phyloP scores from a whole-genome alignment of 495 filamentous ascomycete species.

The Penicillium mononematosum region DNA sequence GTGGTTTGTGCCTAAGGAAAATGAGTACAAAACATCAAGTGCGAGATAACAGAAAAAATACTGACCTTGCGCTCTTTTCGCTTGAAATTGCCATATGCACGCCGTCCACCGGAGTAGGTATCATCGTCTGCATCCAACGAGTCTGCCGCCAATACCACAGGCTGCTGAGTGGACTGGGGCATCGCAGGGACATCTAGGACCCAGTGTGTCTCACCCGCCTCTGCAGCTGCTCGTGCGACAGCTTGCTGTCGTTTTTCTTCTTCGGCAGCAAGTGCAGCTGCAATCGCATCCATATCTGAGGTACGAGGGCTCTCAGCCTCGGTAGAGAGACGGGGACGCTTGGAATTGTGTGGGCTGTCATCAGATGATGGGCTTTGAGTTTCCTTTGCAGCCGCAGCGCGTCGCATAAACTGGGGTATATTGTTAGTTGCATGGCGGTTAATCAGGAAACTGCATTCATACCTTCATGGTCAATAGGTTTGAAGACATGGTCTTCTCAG shows the following conservation, averaged over 20 bases:
- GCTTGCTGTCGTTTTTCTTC: constrained; percentile 72
- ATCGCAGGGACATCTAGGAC: constrained; percentile 52
- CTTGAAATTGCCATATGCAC: constrained; percentile 42
- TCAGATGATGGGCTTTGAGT: constrained; percentile 40
- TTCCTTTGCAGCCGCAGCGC: constrained; percentile 60
- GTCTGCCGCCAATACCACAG: constrained; percentile 35
- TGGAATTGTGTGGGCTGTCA: constrained; percentile 35
- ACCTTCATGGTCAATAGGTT: constrained; percentile 91
- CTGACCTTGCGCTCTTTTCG: constrained; percentile 32
- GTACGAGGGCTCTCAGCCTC: constrained; percentile 31
- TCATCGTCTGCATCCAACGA: constrained; percentile 41
- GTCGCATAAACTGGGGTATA: constrained; percentile 81
- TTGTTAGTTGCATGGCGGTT: constrained; percentile 12
- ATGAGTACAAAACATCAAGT: neutral
- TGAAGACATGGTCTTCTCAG: constrained; percentile 78
- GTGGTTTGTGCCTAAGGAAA: constrained; percentile 1
- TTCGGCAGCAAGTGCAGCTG: constrained; percentile 70
- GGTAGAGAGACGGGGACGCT: constrained; percentile 45
- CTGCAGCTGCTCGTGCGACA: constrained; percentile 65
- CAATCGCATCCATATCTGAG: constrained; percentile 57
- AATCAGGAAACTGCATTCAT: constrained; percentile 14
- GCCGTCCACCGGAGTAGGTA: constrained; percentile 34
- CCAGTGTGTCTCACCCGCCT: constrained; percentile 86
- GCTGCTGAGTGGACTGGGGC: constrained; percentile 24
- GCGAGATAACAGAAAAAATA: constrained; percentile 2